Percentiles rank a stretch among this genome's conserved stretches.
These are phyloP conservation scores for Glebionis coronaria DNA, from an alignment of 129 eudicot species.

Conservation along the genomic window DNA sequence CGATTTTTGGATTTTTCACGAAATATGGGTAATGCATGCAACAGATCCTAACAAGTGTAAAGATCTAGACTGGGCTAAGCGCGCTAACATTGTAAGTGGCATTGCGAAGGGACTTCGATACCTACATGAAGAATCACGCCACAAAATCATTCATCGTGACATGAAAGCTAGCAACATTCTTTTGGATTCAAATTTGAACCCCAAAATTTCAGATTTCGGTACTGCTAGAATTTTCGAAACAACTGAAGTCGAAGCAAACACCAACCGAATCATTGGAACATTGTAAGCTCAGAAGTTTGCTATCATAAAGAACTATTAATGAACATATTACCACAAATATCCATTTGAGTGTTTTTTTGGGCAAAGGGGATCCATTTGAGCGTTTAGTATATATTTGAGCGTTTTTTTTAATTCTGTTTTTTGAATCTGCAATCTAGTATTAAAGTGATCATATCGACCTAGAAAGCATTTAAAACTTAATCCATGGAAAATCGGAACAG, in stretches of 20 bases:
- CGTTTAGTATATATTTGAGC: too few relatives aligned
- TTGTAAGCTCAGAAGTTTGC: conserved; percentile 22
- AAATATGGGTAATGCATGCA: background rate
- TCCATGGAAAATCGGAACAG: too few relatives aligned
- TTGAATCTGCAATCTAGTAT: too few relatives aligned
- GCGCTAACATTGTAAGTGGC: conserved; percentile 31
- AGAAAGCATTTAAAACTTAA: too few relatives aligned
- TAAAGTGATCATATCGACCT: too few relatives aligned
- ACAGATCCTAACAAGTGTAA: conserved; percentile 29
- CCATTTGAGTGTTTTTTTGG: too few relatives aligned
- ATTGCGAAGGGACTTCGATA: conserved; percentile 39
- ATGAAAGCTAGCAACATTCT: conserved; percentile 36
- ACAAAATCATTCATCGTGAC: conserved; percentile 33
- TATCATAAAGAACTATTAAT: too few relatives aligned
- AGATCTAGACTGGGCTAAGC: conserved; percentile 29
- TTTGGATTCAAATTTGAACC: conserved; percentile 30
- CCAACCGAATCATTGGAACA: conserved; percentile 34
- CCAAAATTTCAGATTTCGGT: conserved; percentile 47
- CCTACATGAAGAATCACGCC: conserved; percentile 40
- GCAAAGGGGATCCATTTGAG: too few relatives aligned
- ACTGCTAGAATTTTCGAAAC: conserved; percentile 31
- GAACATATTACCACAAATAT: too few relatives aligned
- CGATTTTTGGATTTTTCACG: too few relatives aligned
- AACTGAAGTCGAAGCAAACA: conserved; percentile 22
- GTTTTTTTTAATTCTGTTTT: too few relatives aligned